Evolutionary conservation across 495 filamentous ascomycete genomes (phyloP), one percentile per base, ranked within the genome.

Genomic region (Xylaria nigripes): DNA sequence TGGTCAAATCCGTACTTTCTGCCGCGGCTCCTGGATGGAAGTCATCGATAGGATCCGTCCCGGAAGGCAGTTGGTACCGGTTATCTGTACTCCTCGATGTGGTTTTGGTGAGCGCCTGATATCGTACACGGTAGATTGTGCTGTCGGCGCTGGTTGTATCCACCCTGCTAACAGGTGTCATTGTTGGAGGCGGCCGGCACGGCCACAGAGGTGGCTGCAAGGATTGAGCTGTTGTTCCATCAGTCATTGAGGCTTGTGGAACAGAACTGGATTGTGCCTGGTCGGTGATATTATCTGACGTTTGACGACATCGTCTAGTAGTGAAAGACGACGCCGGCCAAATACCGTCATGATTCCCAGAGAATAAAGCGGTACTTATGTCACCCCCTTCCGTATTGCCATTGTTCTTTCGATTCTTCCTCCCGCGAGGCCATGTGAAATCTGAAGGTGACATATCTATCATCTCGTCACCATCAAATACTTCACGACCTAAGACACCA

Each of bases 381-480:
- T 64, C 60, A 6, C 54, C 63, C 8, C 36, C 62, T 13, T 61
- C 60, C 24, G 56, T 51, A 2, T 63, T 60, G 23, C 65, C 64
- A 6, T 68, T 68, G 21, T 59, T 66, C 32, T 48, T 62, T 12
- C 55, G 57, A 24, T 67, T 72, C 47, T 62, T 71, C 42, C 63
- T 68, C 49, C 65, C 59, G 41, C 67, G 66, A 10, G 67, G 54
- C 61, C 69, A 69, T 44, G 62, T 56, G 32, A 66, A 49, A 41
- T 76, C 70, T 21, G 67, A 63, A 13, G 82, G 81, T 9, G 83
- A 86, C 21, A 85, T 74, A 21, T 94, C 89, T 32, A 94, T 72
- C 89, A 94, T 95, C 67, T 98, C 93, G 59, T 98, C 93, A 13
- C 92, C 94, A 62, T 97, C 93, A 58, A 96, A 97, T 0, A 97